phyloP scores from a whole-genome alignment of 148 eudicot species.

The Chenopodium berlandieri region DNA sequence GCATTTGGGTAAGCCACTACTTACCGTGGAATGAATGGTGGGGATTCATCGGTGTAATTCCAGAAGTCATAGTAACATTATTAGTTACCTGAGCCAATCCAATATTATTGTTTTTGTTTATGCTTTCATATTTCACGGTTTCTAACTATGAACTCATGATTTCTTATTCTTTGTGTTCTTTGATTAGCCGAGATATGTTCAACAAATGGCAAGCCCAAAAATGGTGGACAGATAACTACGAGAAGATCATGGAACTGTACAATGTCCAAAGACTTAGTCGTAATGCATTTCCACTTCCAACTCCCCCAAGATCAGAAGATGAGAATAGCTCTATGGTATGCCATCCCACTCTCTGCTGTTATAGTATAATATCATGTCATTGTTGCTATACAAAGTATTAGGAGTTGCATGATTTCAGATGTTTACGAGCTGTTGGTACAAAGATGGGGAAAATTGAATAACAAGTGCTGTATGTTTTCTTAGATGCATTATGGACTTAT shows the following conservation, averaged over 20 bases:
- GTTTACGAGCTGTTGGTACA: background rate
- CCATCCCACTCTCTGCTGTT: background rate
- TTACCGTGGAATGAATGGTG: conserved; percentile 6
- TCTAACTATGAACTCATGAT: background rate
- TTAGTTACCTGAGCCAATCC: background rate
- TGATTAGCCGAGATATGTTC: conserved; percentile 80
- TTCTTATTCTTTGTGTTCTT: conserved; percentile 22
- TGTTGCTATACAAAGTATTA: background rate
- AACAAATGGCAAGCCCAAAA: conserved; percentile 96
- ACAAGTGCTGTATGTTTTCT: background rate
- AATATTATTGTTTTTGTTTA: background rate
- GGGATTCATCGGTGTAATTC: background rate
- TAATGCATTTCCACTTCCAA: conserved; percentile 81
- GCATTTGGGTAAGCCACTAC: background rate
- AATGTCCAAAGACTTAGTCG: conserved; percentile 89
- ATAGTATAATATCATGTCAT: background rate
- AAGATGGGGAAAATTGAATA: background rate
- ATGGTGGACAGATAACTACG: conserved; percentile 98
- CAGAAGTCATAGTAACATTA: background rate
- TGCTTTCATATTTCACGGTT: background rate
- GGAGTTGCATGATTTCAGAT: background rate
- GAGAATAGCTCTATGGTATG: conserved; percentile 42
- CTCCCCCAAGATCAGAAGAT: conserved; percentile 70
- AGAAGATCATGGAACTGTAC: conserved; percentile 89
- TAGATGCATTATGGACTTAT: background rate